A percentile compares a stretch with the other conserved stretches of the same genome.
Evolutionary conservation across 371 early-diverging fungal genomes (phyloP).

Genomic region (Mortierella sp.): DNA sequence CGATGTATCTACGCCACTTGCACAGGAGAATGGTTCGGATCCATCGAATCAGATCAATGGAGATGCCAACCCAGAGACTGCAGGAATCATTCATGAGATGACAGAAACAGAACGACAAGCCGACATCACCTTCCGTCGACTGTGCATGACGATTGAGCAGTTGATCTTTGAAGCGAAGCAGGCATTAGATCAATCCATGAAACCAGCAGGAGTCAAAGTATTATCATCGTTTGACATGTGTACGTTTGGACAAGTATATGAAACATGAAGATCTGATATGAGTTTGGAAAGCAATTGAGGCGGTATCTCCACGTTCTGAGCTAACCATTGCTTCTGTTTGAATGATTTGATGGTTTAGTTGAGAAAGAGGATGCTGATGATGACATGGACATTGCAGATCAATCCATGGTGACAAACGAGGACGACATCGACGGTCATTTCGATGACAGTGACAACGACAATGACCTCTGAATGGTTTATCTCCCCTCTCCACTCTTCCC

Average conservation of each 20-base stretch:
- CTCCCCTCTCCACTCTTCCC: too few relatives aligned
- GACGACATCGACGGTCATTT: background rate
- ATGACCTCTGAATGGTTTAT: too few relatives aligned
- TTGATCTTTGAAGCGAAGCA: slow-evolving; percentile 46
- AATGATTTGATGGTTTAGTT: slow-evolving; percentile 7
- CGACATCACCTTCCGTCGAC: slow-evolving; percentile 34
- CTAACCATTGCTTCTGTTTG: background rate
- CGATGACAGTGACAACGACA: too few relatives aligned
- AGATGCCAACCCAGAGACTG: slow-evolving; percentile 15
- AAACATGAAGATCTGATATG: too few relatives aligned
- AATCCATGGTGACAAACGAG: slow-evolving; percentile 20
- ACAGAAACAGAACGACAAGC: slow-evolving; percentile 46
- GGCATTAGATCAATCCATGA: slow-evolving; percentile 41
- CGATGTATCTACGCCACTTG: background rate
- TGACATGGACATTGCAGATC: slow-evolving; percentile 23
- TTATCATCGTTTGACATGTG: slow-evolving; percentile 49
- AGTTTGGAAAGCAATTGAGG: too few relatives aligned
- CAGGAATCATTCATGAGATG: slow-evolving; percentile 37
- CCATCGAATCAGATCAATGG: background rate
- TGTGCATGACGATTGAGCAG: slow-evolving; percentile 43
- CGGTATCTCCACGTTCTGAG: too few relatives aligned
- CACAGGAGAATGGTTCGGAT: slow-evolving; percentile 4
- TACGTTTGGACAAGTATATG: slow-evolving; percentile 9
- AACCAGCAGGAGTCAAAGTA: slow-evolving; percentile 46
- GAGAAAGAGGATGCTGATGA: slow-evolving; percentile 38